Conservation (phyloP, 2,329 filamentous ascomycete genomes). For the Colletotrichum theobromicola region DNA sequence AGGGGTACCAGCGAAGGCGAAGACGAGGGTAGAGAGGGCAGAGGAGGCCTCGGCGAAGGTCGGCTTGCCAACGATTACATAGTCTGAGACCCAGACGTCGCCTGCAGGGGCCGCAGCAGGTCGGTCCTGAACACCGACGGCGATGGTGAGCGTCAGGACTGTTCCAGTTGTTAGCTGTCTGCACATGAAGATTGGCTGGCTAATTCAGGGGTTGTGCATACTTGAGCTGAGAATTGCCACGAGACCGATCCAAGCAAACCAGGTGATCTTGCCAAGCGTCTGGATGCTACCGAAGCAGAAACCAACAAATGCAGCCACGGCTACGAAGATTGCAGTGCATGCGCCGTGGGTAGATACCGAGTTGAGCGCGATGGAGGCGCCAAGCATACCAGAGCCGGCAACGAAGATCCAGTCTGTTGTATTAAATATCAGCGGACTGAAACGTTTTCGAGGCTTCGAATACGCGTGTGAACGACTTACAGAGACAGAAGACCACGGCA, state of each 20-base stretch:
- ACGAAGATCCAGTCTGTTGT: constrained; percentile 28
- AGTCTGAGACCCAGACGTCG: constrained; percentile 30
- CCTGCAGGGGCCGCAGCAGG: constrained; percentile 28
- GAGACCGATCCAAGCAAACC: constrained; percentile 37
- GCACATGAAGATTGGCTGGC: background rate
- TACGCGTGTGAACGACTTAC: constrained; percentile 22
- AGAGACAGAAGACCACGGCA: constrained; percentile 37
- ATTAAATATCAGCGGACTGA: background rate
- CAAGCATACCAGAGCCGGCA: constrained; percentile 45
- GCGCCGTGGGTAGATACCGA: constrained; percentile 41
- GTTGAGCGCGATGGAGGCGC: constrained; percentile 46
- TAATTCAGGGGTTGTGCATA: constrained; percentile 17
- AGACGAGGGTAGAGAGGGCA: constrained; percentile 37
- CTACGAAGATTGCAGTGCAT: constrained; percentile 46
- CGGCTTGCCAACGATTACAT: constrained; percentile 61
- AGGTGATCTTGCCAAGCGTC: constrained; percentile 35
- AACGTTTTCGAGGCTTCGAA: background rate
- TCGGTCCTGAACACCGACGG: constrained; percentile 33
- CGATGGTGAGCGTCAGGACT: constrained; percentile 32
- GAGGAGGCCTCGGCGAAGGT: constrained; percentile 54
- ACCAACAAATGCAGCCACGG: constrained; percentile 32
- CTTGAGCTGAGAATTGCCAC: constrained; percentile 30
- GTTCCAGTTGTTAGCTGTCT: background rate
- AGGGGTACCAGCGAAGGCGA: constrained; percentile 41
- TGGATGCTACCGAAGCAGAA: constrained; percentile 37